Conservation (phyloP, 2,329 filamentous ascomycete genomes). For the Zasmidium cellare region DNA sequence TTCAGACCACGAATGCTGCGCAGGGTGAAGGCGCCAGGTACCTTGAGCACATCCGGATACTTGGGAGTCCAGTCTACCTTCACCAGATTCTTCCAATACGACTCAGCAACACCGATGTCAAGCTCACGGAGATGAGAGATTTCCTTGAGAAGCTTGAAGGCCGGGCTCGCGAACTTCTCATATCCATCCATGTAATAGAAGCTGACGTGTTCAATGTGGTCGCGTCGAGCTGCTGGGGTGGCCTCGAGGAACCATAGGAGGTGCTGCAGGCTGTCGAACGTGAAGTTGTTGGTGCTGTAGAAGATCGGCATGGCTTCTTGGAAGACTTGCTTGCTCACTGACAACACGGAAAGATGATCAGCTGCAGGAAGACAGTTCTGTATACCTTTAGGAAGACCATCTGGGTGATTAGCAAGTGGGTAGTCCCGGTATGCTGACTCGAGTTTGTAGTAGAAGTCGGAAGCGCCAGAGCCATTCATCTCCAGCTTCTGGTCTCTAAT, state of each 20-base stretch:
- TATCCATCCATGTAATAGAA: not conserved
- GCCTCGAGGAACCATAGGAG: not conserved
- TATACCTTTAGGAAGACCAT: no score
- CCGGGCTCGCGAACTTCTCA: not conserved
- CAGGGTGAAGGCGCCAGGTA: slow-evolving; percentile 9
- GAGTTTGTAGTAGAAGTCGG: no score
- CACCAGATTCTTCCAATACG: not conserved
- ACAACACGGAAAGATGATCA: not conserved
- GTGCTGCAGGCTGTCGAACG: not conserved
- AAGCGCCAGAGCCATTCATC: no score
- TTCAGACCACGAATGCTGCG: slow-evolving; percentile 8
- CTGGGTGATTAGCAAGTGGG: no score
- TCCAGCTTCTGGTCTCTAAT: slow-evolving; percentile 6
- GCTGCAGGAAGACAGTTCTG: not conserved
- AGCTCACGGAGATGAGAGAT: slow-evolving; percentile 7
- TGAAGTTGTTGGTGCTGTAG: slow-evolving; percentile 13
- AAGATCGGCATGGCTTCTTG: slow-evolving; percentile 19
- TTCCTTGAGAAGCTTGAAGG: slow-evolving; percentile 6
- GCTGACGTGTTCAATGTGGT: not conserved
- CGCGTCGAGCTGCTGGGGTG: not conserved
- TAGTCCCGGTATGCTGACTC: no score
- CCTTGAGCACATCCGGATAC: not conserved
- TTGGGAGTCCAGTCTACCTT: not conserved
- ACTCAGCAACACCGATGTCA: slow-evolving; percentile 12
- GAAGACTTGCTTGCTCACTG: slow-evolving; percentile 15